Conservation (phyloP, 768 basidiomycete species). For the Lactarius tabidus region DNA sequence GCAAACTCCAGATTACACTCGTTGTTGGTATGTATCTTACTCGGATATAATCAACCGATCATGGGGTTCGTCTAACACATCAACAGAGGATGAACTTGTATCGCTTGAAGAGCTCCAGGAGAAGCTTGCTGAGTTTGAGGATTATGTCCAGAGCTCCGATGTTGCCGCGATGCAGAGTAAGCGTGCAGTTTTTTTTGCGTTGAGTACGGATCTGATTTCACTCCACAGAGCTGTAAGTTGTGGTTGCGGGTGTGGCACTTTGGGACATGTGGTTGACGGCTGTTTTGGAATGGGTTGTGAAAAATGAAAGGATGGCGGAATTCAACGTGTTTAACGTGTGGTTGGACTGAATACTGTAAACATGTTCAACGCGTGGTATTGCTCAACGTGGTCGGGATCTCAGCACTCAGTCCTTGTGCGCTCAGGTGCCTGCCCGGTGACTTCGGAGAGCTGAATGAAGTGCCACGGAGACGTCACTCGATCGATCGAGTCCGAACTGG, state of each 20-base stretch:
- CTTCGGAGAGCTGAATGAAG: no score
- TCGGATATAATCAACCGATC: slow-evolving; percentile 31
- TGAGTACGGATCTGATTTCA: slow-evolving; percentile 3
- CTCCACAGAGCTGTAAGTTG: slow-evolving; percentile 43
- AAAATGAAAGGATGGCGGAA: not conserved
- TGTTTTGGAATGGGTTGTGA: not conserved
- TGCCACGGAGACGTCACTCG: no score
- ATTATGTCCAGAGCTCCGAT: slow-evolving; percentile 88
- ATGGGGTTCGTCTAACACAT: slow-evolving; percentile 46
- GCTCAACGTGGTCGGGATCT: no score
- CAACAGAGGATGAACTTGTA: slow-evolving; percentile 88
- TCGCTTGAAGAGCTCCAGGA: slow-evolving; percentile 94
- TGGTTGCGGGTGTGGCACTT: not conserved
- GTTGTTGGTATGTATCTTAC: slow-evolving; percentile 41
- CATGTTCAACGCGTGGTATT: no score
- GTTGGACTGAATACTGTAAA: not conserved
- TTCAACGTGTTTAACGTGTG: not conserved
- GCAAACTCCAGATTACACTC: slow-evolving; percentile 76
- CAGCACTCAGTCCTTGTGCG: no score
- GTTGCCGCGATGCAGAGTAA: slow-evolving; percentile 92
- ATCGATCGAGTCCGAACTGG: no score
- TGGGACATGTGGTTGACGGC: not conserved
- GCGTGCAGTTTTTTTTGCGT: slow-evolving; percentile 18
- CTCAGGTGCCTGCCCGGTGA: no score
- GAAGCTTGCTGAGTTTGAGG: slow-evolving; percentile 77